These are phyloP conservation scores for Buxus sempervirens DNA, from an alignment of 164 flowering plant species.

Conservation along the genomic window DNA sequence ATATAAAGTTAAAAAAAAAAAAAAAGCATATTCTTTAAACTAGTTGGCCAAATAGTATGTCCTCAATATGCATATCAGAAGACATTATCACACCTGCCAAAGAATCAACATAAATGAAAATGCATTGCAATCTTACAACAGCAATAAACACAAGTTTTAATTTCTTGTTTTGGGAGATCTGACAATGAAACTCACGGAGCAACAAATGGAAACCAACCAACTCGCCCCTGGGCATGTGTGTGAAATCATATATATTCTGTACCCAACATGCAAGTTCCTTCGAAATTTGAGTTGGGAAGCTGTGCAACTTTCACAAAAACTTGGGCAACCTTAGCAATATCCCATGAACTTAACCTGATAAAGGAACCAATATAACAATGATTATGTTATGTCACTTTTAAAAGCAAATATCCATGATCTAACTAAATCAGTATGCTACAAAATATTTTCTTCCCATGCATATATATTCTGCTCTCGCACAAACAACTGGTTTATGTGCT, in stretches of 20 bases:
- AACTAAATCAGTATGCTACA: too few relatives aligned
- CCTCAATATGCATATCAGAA: too few relatives aligned
- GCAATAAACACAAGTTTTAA: too few relatives aligned
- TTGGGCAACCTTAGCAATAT: constrained; percentile 5
- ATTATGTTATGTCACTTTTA: background rate
- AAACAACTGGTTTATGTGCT: too few relatives aligned
- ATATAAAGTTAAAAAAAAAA: too few relatives aligned
- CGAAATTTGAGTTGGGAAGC: constrained; percentile 1
- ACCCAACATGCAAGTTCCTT: background rate
- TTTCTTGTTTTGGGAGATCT: background rate
- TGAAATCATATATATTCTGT: background rate
- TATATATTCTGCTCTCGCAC: too few relatives aligned
- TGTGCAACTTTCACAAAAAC: constrained; percentile 16
- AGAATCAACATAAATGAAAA: too few relatives aligned
- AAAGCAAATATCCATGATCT: background rate
- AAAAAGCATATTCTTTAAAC: too few relatives aligned
- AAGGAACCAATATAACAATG: background rate
- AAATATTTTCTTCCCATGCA: too few relatives aligned
- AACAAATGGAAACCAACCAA: constrained; percentile 1
- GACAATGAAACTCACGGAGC: background rate
- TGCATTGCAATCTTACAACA: too few relatives aligned
- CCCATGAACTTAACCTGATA: constrained; percentile 6
- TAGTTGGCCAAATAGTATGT: too few relatives aligned
- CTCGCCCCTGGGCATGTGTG: background rate
- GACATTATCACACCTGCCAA: too few relatives aligned